Base-by-base conservation (phyloP, 2,329 filamentous ascomycete species). In the Metarhizium brunneum region DNA sequence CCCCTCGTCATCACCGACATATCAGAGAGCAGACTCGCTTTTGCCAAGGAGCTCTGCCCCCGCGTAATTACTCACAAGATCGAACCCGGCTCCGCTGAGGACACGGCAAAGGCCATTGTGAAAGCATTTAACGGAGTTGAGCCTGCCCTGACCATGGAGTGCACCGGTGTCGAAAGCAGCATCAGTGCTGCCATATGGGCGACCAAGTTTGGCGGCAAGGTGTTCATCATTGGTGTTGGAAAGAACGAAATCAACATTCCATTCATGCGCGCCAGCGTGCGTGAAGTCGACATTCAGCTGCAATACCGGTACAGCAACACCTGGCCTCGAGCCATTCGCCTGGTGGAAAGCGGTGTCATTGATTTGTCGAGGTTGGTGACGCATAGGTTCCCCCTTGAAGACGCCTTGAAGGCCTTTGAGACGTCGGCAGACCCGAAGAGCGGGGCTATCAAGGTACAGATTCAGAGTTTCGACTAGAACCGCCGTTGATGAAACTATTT, bases 221-320 rank as follows among this genome's bases (percentile, higher is more conserved):
- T 97, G 54, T 97, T 97, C 68, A 87, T 97, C 60, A 95, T 96
- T 62, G 92, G 92, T 45, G 92, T 97, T 2, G 94, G 92, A 62
- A 92, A 88, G 79, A 92, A 94, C 70, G 90, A 96, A 77, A 94
- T 97, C 77, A 90, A 83, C 72, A 87, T 97, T 60, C 92, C 92
- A 32, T 97, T 97, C 72, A 96, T 96, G 92, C 78, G 90, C 53
- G 81, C 92, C 56, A 92, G 87, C 65, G 92, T 92, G 6, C 83
- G 89, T 60, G 94, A 97, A 75, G 88, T 97, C 63, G 92, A 97
- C 73, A 78, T 97, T 58, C 90, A 95, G 75, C 94, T 96, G 72
- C 92, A 97, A 76, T 97, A 97, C 77, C 84, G 94, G 59, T 97
- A 97, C 77, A 83, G 82, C 75, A 96, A 97, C 76, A 96, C 90